These are phyloP conservation scores for Chrysopogon serrulatus DNA, from an alignment of 176 grass and related monocot species.

Conservation along the genomic window DNA sequence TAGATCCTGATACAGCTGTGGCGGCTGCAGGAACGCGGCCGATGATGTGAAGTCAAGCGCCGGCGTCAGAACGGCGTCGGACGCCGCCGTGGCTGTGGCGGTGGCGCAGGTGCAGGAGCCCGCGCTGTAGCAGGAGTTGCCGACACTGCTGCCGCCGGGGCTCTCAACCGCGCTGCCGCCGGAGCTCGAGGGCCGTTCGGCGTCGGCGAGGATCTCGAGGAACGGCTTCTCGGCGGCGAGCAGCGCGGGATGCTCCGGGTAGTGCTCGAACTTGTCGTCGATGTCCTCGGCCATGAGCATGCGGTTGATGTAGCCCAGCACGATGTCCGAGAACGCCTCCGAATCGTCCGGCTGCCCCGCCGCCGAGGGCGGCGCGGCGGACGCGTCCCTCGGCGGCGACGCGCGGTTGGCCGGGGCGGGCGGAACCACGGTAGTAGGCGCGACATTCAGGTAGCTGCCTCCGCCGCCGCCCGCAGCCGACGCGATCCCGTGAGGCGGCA, in stretches of 20 bases:
- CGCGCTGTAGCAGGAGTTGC: slow-evolving; percentile 34
- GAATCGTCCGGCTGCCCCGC: slow-evolving; percentile 46
- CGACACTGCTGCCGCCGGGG: slow-evolving; percentile 39
- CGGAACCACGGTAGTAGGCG: not conserved
- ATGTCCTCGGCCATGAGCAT: slow-evolving; percentile 97
- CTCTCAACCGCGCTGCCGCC: slow-evolving; percentile 41
- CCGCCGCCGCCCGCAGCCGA: not conserved
- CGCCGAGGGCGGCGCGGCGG: not conserved
- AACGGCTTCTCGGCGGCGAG: slow-evolving; percentile 76
- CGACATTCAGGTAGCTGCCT: slow-evolving; percentile 28
- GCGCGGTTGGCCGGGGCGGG: not conserved
- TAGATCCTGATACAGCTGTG: slow-evolving; percentile 24
- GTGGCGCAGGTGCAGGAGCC: slow-evolving; percentile 16
- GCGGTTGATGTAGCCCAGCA: slow-evolving; percentile 71
- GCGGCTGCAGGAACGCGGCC: slow-evolving; percentile 24
- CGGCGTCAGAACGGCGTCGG: not conserved
- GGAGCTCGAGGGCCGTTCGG: slow-evolving; percentile 37
- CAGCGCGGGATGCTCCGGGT: slow-evolving; percentile 59
- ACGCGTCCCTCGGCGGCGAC: slow-evolving; percentile 18
- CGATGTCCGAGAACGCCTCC: slow-evolving; percentile 83
- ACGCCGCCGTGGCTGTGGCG: not conserved
- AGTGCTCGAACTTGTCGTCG: slow-evolving; percentile 89
- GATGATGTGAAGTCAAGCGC: slow-evolving; percentile 5
- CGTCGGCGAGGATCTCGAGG: slow-evolving; percentile 66
- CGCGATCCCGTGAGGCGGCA: slow-evolving; percentile 14